Base-by-base conservation (phyloP, 2,329 filamentous ascomycete species). In the Aquanectria penicillioides region DNA sequence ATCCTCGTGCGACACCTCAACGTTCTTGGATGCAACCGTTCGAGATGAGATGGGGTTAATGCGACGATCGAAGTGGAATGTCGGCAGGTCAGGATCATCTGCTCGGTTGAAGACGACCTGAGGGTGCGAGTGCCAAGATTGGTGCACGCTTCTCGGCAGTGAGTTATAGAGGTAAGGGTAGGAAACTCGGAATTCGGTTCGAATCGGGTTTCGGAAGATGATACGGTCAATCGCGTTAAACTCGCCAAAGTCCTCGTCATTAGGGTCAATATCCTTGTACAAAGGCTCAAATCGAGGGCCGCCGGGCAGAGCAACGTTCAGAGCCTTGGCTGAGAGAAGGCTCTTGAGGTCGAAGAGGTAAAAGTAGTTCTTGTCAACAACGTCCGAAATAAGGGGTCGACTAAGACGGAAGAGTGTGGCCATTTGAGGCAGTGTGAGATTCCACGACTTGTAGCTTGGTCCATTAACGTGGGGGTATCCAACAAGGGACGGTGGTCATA, bases 161-260 rank as follows among this genome's bases (percentile, higher is more conserved):
- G 94, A 97, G 75, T 99, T 99, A 80, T 99, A 99, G 6, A 99
- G 83, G 74, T 90, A 97, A 0, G 95, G 95, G 74, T 92, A 98
- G 1, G 93, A 93, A 37, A 99, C 95, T 40, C 94, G 89, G 71
- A 96, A 97, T 77, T 99, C 95, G 8, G 94, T 99, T 67, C 94
- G 89, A 65, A 98, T 96, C 1, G 94, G 94, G 41, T 91, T 90
- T 65, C 95, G 91, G 84, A 99, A 99, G 67, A 99, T 99, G 77
- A 99, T 99, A 68, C 96, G 92, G 72, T 99, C 95, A 69, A 99
- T 99, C 28, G 95, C 95, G 73, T 99, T 99, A 83, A 99, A 99
- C 77, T 99, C 95, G 77, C 95, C 95, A 77, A 99, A 99, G 73
- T 99, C 95, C 76, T 99, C 95, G 68, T 98, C 94, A 69, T 99